These are phyloP conservation scores for Ogataea wickerhamii DNA, from an alignment of 805 yeast species.

Conservation along the genomic window DNA sequence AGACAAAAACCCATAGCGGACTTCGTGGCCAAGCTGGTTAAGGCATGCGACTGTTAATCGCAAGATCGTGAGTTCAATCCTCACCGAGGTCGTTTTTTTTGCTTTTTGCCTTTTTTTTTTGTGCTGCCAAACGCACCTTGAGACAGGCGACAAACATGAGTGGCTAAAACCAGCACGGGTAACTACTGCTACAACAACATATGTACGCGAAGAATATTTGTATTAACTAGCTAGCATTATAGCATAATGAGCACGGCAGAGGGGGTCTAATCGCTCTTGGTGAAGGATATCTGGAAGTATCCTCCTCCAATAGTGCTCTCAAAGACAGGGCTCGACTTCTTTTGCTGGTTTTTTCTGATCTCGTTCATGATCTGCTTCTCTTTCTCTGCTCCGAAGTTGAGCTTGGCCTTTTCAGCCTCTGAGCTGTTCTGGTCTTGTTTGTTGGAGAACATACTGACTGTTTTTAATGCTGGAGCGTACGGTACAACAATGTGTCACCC, in stretches of 20 bases:
- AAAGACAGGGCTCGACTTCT: slow-evolving; percentile 27
- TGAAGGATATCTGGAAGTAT: slow-evolving; percentile 30
- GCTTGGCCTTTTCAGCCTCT: slow-evolving; percentile 30
- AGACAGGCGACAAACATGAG: too few species aligned
- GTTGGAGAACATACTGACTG: slow-evolving; percentile 28
- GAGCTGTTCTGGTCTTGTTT: slow-evolving; percentile 30
- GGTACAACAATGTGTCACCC: too few species aligned
- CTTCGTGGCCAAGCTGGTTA: slow-evolving; percentile 29
- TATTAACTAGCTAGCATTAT: too few species aligned
- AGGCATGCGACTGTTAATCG: slow-evolving; percentile 29
- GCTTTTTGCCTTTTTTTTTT: slow-evolving; percentile 8
- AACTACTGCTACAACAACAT: too few species aligned
- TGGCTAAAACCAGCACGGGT: too few species aligned
- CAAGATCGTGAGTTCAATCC: slow-evolving; percentile 28
- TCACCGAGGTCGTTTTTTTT: slow-evolving; percentile 22
- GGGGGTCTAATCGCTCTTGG: slow-evolving; percentile 16
- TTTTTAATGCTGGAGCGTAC: too few species aligned
- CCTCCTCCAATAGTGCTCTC: slow-evolving; percentile 30
- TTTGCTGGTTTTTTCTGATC: slow-evolving; percentile 30
- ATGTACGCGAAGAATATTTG: too few species aligned
- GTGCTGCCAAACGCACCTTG: too few species aligned
- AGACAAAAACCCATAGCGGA: slow-evolving; percentile 2
- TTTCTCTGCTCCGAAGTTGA: slow-evolving; percentile 38
- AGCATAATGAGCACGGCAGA: too few species aligned
- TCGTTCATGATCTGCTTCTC: slow-evolving; percentile 38